Percentiles rank a stretch among this genome's conserved stretches.
These are phyloP conservation scores for Diplodia intermedia DNA, from an alignment of 2,329 filamentous ascomycete genomes.

Conservation along the genomic window DNA sequence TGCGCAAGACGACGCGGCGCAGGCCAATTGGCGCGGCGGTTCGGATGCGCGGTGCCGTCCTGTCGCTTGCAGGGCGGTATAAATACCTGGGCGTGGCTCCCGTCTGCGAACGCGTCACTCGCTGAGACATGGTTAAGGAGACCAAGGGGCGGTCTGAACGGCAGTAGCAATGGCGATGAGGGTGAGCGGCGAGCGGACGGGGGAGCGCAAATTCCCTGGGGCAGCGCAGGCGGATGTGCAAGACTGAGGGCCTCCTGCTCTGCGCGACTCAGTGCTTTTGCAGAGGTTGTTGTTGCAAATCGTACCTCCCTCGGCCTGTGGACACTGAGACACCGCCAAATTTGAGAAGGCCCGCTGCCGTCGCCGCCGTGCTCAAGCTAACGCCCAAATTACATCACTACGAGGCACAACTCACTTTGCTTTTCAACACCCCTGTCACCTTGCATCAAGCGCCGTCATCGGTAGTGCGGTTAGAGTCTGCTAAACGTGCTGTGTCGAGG, in stretches of 20 bases:
- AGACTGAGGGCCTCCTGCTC: conserved; percentile 28
- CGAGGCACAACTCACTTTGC: neutral
- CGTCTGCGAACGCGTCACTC: conserved; percentile 56
- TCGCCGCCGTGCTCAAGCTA: conserved; percentile 29
- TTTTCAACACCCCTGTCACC: neutral
- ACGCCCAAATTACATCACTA: conserved; percentile 22
- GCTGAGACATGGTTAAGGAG: conserved; percentile 44
- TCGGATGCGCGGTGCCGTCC: conserved; percentile 18
- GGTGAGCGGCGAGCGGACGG: neutral
- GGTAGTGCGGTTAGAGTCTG: neutral
- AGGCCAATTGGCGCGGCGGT: conserved; percentile 25
- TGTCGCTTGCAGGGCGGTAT: conserved; percentile 26
- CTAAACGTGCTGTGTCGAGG: neutral
- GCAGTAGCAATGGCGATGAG: neutral
- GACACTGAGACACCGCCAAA: conserved; percentile 26
- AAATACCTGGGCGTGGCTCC: conserved; percentile 58
- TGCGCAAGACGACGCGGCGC: conserved; percentile 16
- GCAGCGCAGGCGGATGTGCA: conserved; percentile 7
- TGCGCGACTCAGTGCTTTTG: conserved; percentile 21
- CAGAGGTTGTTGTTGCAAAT: conserved; percentile 27
- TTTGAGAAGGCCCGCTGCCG: conserved; percentile 14
- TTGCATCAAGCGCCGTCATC: conserved; percentile 4
- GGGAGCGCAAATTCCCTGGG: conserved; percentile 23
- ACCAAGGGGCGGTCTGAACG: neutral
- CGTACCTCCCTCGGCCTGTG: conserved; percentile 12